phyloP scores from a whole-genome alignment of 2,329 filamentous ascomycete genomes.

The Colletotrichum incanum region DNA sequence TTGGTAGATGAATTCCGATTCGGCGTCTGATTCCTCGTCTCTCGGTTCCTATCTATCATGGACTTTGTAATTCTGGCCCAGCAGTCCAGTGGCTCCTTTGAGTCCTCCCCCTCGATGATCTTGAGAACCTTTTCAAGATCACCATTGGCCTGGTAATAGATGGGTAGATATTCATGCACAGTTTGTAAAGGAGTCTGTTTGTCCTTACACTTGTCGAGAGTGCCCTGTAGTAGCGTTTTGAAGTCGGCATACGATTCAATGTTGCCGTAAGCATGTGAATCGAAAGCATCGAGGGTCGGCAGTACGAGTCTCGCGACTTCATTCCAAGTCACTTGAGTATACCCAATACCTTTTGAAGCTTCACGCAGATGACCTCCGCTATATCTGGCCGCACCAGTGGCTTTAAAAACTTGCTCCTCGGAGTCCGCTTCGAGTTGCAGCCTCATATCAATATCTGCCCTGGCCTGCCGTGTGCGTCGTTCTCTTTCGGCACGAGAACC shows the following conservation, averaged over 20 bases:
- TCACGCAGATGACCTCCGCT: too few relatives aligned
- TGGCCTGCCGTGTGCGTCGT: too few relatives aligned
- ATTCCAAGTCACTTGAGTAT: too few relatives aligned
- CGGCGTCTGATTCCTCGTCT: slow-evolving; percentile 11
- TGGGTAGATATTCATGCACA: slow-evolving; percentile 60
- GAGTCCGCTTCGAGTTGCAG: background rate
- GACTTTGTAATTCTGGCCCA: slow-evolving; percentile 68
- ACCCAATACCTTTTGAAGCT: too few relatives aligned
- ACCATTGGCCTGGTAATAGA: slow-evolving; percentile 73
- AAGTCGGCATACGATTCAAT: slow-evolving; percentile 23
- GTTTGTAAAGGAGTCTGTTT: slow-evolving; percentile 45
- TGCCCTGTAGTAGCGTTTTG: slow-evolving; percentile 13
- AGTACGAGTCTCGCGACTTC: background rate
- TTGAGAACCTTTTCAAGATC: slow-evolving; percentile 71
- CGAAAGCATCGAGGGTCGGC: background rate
- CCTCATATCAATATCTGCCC: background rate
- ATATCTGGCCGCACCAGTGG: background rate
- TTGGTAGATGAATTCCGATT: slow-evolving; percentile 1
- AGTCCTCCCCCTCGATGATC: slow-evolving; percentile 74
- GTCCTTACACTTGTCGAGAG: slow-evolving; percentile 22
- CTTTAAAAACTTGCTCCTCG: background rate
- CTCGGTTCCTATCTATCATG: slow-evolving; percentile 43
- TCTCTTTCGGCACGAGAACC: background rate
- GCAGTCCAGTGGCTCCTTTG: slow-evolving; percentile 71
- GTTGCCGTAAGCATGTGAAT: background rate